Base-by-base conservation (phyloP, 768 basidiomycete genomes). In the Kwoniella dejecticola region DNA sequence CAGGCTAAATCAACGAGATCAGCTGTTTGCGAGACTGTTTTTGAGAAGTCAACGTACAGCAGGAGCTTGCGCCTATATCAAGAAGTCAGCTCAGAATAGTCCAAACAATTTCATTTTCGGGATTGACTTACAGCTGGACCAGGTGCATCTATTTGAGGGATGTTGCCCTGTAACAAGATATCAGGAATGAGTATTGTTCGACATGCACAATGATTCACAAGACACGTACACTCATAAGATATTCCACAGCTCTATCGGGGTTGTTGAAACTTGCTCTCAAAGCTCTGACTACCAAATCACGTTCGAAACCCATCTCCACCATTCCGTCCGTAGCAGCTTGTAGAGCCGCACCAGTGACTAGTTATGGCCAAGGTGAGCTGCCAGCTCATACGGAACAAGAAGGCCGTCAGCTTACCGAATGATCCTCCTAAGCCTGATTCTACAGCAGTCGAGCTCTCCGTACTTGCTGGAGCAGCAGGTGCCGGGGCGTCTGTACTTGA, bases 211-310 rank as follows among this genome's bases (percentile, higher is more conserved):
- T 21, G 36, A 54, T 27, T 19, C 12, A 41, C 2, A 38, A 3
- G 8, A 31, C 12, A 81, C 88, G 67, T 69, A 94, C 95, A 62
- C 76, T 95, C 85, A 98, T 88, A 57, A 99, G 81, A 79, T 99
- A 99, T 78, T 99, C 96, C n/a, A 92, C 95, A 6, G 96, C 96
- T 29, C 96, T 85, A 70, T 98, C 93, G 7, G 96, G 90, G 80
- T 99, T 98, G 80, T 99, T 99, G 81, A 85, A 99, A 75, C 90
- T 93, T 26, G 94, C 96, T 61, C 91, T 83, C 77, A 99, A 77
- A 3, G 94, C 93, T 15, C 87, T 85, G 71, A 87, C 79, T 41
- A 97, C 91, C 71, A 91, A 85, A 3, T 93, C 92, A 38, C 87
- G 84, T 62, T 85, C 84, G 70, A 94, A 98, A 6, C 96, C 96